Base-by-base conservation (phyloP, 2,329 filamentous ascomycete species). In the Bimuria novae-zelandiae region DNA sequence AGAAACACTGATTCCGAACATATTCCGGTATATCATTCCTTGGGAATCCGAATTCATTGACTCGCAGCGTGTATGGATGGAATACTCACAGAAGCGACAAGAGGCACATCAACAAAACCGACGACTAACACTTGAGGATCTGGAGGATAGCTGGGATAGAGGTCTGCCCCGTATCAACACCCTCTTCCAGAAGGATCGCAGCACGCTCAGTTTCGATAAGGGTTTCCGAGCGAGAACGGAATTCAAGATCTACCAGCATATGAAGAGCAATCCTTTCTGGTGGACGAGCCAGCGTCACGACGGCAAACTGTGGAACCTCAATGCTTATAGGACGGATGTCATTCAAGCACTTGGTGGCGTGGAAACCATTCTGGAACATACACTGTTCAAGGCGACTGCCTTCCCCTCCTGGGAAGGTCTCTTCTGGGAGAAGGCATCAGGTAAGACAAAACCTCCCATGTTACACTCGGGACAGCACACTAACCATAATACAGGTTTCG, bases 41-140 rank as follows among this genome's bases (percentile, higher is more conserved):
- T 99, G 94, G 94, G 94, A 99, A 73, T 90, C 93, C 1, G 94
- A 99, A 73, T 99, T 99, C 75, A 96, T 97, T 62, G 95, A 99
- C 72, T 99, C 94, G 3, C 95, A 99, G 73, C 88, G 95, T 64
- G 94, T 99, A 1, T 99, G 94, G 94, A 97, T 94, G 22, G 94
- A 99, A 67, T 99, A 99, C 70, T 97, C 93, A 0, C 94, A 99
- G 77, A 99, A 99, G 80, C 88, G 94, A 41, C 82, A 95, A 60
- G 94, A 99, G 72, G 95, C 94, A 17, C 96, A 97, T 68, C 93
- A 97, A 65, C 94, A 99, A 74, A 99, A 99, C 67, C 88, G 94
- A 52, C 87, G 94, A 62, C 79, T 99, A 41, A 99, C 94, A 0
- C 82, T 99, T 7, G 94, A 99, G 72, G 94, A 99, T 76, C 80